A percentile compares a stretch with the other conserved stretches of the same genome.
phyloP scores from a whole-genome alignment of 495 filamentous ascomycete species.

The Achaetomiella virescens region DNA sequence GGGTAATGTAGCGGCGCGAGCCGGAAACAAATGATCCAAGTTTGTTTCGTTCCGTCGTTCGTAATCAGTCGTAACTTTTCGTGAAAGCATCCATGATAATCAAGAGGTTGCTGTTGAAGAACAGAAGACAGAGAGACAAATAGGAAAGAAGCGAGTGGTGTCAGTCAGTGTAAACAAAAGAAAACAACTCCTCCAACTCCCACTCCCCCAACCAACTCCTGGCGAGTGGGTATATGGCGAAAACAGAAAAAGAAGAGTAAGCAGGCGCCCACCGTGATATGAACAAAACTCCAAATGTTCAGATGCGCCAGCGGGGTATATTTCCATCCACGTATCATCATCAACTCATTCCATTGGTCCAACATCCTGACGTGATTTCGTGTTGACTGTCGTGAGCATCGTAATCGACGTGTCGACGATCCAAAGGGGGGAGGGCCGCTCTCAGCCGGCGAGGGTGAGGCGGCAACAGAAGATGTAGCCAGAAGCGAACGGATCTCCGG shows the following conservation, averaged over 20 bases:
- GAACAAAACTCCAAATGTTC: constrained; percentile 17
- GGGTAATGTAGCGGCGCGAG: not conserved
- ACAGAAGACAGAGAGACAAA: not conserved
- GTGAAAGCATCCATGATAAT: constrained; percentile 7
- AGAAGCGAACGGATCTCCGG: not conserved
- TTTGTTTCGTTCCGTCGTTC: too few species aligned
- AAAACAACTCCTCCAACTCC: constrained; percentile 1
- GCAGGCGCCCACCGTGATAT: constrained; percentile 14
- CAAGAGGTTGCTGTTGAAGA: not conserved
- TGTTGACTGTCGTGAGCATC: not conserved
- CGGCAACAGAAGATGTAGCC: not conserved
- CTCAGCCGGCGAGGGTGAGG: not conserved
- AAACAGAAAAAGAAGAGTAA: not conserved
- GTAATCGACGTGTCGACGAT: not conserved
- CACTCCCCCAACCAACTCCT: not conserved
- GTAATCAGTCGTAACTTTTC: not conserved
- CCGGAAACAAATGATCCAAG: too few species aligned
- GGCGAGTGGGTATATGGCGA: constrained; percentile 1
- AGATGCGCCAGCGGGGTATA: constrained; percentile 16
- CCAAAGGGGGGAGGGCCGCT: not conserved
- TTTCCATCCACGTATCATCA: constrained; percentile 5
- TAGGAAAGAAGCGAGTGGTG: constrained; percentile 1
- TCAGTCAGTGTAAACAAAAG: constrained; percentile 4
- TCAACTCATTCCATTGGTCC: not conserved
- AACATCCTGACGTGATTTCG: not conserved